Percentiles rank a stretch among this genome's conserved stretches.
Conservation (phyloP, 2,329 filamentous ascomycete genomes). For the Parastagonospora avenae region DNA sequence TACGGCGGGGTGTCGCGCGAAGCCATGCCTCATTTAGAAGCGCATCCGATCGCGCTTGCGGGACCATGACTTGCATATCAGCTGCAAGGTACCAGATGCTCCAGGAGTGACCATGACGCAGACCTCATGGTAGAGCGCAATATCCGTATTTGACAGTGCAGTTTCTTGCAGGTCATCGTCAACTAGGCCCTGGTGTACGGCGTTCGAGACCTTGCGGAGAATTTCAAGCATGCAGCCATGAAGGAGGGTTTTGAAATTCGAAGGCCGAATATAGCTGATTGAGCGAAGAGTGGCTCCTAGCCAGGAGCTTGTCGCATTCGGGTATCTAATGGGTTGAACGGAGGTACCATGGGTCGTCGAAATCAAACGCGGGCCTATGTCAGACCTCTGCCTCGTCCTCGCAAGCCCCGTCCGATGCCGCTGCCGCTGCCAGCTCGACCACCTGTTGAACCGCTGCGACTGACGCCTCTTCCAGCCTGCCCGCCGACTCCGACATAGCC, state of each 20-base stretch:
- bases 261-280: too few relatives aligned
- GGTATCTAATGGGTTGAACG: not conserved
- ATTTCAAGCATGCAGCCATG: too few relatives aligned
- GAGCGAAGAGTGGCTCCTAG: too few relatives aligned
- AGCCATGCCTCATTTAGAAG: slow-evolving; percentile 25
- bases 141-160: too few relatives aligned
- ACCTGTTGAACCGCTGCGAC: slow-evolving; percentile 51
- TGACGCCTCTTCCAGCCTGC: slow-evolving; percentile 55
- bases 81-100: slow-evolving; percentile 19
- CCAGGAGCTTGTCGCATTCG: not conserved
- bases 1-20: slow-evolving; percentile 30
- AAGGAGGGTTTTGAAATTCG: too few relatives aligned
- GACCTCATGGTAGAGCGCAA: too few relatives aligned
- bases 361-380: slow-evolving; percentile 14
- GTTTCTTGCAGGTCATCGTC: too few relatives aligned
- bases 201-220: too few relatives aligned
- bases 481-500: slow-evolving; percentile 52
- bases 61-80: slow-evolving; percentile 14
- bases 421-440: slow-evolving; percentile 52
- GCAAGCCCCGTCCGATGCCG: slow-evolving; percentile 51
- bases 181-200: too few relatives aligned
- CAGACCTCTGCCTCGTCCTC: slow-evolving; percentile 38
- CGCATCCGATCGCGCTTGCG: slow-evolving; percentile 19
- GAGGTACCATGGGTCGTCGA: not conserved
- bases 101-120: not conserved